Conservation (phyloP, 164 flowering plant genomes). For the Stephania yunnanensis region DNA sequence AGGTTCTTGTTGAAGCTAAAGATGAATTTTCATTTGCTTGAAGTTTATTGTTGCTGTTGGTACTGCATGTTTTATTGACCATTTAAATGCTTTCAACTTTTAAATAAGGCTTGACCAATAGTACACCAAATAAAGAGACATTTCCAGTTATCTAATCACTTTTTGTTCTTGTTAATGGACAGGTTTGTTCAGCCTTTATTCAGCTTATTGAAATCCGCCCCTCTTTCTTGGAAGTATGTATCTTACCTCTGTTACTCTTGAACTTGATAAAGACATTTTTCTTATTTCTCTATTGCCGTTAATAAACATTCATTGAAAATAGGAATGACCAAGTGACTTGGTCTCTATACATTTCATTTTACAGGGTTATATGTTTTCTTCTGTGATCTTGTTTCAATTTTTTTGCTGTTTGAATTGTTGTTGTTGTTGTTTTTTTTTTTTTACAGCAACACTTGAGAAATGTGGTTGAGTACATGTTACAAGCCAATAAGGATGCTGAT, state of each 20-base stretch:
- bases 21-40: not conserved
- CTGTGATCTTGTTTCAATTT: not conserved
- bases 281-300: not conserved
- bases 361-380: not conserved
- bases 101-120: not conserved
- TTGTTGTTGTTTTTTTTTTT: not conserved
- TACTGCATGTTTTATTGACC: not conserved
- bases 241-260: conserved; percentile 6
- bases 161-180: conserved; percentile 12
- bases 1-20: not conserved
- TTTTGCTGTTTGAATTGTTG: conserved; percentile 1
- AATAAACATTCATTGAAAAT: not conserved
- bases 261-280: not conserved
- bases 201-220: conserved; percentile 88
- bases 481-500: conserved; percentile 84
- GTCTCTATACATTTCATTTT: not conserved
- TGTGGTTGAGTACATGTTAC: conserved; percentile 86
- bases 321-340: not conserved
- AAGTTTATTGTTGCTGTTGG: not conserved
- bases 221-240: conserved; percentile 71
- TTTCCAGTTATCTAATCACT: conserved; percentile 7
- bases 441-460: conserved; percentile 84
- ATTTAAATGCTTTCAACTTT: conserved; percentile 7
- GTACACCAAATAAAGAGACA: not conserved
- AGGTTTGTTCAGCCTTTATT: conserved; percentile 98